Evolutionary conservation across 2,329 filamentous ascomycete genomes (phyloP).

Genomic region (Sporothrix protearum): DNA sequence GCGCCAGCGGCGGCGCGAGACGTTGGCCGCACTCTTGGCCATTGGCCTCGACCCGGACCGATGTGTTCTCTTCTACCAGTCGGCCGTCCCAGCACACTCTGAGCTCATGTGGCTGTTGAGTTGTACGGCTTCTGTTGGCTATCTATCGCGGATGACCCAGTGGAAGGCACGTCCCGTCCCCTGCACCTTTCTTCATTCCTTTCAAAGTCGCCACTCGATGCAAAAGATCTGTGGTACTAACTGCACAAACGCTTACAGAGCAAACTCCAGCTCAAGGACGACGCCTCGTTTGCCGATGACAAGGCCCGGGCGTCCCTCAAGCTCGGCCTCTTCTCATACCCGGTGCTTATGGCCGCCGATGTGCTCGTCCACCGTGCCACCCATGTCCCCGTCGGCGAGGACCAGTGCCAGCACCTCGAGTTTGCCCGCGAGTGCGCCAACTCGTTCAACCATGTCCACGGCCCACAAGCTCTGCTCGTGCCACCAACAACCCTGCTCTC

Average conservation of each 20-base stretch:
- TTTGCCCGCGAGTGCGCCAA: conserved; percentile 82
- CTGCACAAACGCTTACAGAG: conserved; percentile 53
- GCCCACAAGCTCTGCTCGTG: conserved; percentile 55
- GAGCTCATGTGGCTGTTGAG: conserved; percentile 98
- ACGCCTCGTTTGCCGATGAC: conserved; percentile 56
- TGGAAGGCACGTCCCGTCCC: conserved; percentile 67
- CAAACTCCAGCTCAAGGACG: conserved; percentile 64
- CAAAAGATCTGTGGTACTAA: background rate
- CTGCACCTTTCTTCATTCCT: background rate
- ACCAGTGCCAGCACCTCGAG: conserved; percentile 91
- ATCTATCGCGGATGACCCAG: conserved; percentile 97
- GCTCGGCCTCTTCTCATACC: conserved; percentile 91
- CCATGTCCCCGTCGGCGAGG: conserved; percentile 94
- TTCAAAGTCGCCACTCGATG: no score
- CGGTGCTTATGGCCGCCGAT: conserved; percentile 91
- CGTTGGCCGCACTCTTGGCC: conserved; percentile 75
- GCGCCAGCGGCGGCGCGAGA: conserved; percentile 64
- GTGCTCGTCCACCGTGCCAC: conserved; percentile 86
- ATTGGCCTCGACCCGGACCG: conserved; percentile 76
- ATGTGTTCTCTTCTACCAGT: conserved; percentile 63
- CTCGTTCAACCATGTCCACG: conserved; percentile 77
- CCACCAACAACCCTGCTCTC: conserved; percentile 67
- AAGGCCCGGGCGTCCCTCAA: conserved; percentile 62
- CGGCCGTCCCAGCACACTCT: conserved; percentile 68
- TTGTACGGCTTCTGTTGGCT: conserved; percentile 86